A percentile compares a stretch with the other conserved stretches of the same genome.
phyloP scores from a whole-genome alignment of 257 asterid genomes.

The Solanum medicagineum region DNA sequence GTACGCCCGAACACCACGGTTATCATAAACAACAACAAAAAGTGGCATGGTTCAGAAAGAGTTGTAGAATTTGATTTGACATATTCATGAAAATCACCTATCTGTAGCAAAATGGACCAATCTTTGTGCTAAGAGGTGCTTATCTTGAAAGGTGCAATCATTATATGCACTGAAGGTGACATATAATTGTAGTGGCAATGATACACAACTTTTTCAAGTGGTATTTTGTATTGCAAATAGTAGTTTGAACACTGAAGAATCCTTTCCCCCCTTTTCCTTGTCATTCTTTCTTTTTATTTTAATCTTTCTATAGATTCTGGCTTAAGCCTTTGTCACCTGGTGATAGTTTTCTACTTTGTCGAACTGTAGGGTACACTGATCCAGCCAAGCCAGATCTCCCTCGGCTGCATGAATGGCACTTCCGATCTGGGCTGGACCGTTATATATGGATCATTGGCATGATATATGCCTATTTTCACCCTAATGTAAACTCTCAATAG shows the following conservation, averaged over 20 bases:
- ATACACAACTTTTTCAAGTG: background rate
- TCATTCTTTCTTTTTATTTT: background rate
- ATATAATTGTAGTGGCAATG: background rate
- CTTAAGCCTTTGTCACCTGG: constrained; percentile 4
- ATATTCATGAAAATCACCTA: background rate
- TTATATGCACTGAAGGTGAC: background rate
- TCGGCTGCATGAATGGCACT: constrained; percentile 91
- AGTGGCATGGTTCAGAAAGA: background rate
- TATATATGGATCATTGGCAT: constrained; percentile 83
- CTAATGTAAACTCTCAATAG: constrained; percentile 35
- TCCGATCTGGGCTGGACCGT: constrained; percentile 89
- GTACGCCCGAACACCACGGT: background rate
- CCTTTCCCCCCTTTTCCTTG: background rate
- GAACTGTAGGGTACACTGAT: constrained; percentile 59
- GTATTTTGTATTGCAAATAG: background rate
- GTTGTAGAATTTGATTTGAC: background rate
- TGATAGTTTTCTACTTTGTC: constrained; percentile 2
- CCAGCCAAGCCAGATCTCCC: constrained; percentile 94
- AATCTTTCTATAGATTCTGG: background rate
- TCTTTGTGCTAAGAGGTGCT: background rate
- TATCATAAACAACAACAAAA: background rate
- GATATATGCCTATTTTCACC: constrained; percentile 76
- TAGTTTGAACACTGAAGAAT: background rate
- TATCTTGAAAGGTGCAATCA: background rate
- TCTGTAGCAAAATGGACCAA: background rate